Conservation (phyloP, 2,329 filamentous ascomycete genomes). For the Lecanosticta acicola region DNA sequence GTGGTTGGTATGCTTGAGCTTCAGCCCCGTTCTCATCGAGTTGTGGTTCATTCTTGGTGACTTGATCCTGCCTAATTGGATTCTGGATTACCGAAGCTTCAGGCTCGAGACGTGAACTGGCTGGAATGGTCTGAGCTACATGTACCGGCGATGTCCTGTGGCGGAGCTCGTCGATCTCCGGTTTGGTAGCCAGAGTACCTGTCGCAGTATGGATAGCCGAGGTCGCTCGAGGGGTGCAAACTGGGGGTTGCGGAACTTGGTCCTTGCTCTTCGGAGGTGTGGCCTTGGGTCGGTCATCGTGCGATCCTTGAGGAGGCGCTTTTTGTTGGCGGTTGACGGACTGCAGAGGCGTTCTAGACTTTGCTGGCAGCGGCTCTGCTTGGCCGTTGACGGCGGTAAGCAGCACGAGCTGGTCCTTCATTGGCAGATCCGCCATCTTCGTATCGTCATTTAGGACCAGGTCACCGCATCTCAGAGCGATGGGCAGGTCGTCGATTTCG, state of each 20-base stretch:
- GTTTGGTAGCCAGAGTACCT: too few relatives aligned
- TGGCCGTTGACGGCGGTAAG: neutral
- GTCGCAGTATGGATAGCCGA: too few relatives aligned
- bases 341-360: conserved; percentile 12
- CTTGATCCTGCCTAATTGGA: neutral
- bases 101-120: neutral
- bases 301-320: neutral
- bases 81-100: neutral
- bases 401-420: neutral
- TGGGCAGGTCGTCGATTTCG: neutral
- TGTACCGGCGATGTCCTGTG: neutral
- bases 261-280: too few relatives aligned
- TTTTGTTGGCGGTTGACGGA: conserved; percentile 14
- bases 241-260: too few relatives aligned
- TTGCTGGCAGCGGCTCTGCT: neutral
- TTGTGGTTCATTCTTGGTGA: neutral
- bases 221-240: too few relatives aligned
- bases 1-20: conserved; percentile 10
- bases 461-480: neutral
- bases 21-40: neutral
- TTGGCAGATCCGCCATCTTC: neutral
- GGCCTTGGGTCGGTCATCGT: conserved; percentile 1
- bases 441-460: neutral
- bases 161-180: neutral
- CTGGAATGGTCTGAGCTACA: neutral